These are phyloP conservation scores for Vitis labrusca DNA, from an alignment of 164 flowering plant species.

Conservation along the genomic window DNA sequence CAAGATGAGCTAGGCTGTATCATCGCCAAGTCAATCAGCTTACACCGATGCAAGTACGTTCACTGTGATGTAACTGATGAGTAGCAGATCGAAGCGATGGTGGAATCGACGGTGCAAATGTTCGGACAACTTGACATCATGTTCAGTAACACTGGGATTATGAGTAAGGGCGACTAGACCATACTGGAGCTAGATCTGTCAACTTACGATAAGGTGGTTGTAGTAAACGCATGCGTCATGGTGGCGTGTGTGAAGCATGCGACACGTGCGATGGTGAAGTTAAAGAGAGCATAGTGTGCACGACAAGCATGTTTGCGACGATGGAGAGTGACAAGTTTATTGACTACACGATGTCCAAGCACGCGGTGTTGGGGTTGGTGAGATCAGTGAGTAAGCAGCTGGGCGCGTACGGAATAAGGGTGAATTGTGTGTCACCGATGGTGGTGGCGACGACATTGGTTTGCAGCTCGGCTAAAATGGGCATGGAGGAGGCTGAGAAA, in stretches of 20 bases:
- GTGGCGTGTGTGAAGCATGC: conserved; percentile 54
- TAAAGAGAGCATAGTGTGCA: conserved; percentile 47
- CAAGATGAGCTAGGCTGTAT: conserved; percentile 36
- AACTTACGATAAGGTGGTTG: conserved; percentile 19
- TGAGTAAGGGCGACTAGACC: conserved; percentile 10
- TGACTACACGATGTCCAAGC: conserved; percentile 52
- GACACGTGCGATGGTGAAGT: conserved; percentile 47
- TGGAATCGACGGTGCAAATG: conserved; percentile 21
- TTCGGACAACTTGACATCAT: conserved; percentile 40
- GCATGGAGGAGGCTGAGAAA: conserved; percentile 25
- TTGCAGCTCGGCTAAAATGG: not conserved
- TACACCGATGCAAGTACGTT: conserved; percentile 17
- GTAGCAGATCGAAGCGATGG: conserved; percentile 28
- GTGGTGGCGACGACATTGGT: conserved; percentile 37
- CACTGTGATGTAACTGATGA: conserved; percentile 47
- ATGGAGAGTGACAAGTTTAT: not conserved
- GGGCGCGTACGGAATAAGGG: conserved; percentile 46
- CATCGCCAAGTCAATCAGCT: conserved; percentile 34
- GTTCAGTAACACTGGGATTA: conserved; percentile 47
- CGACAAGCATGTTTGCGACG: conserved; percentile 39
- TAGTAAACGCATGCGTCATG: conserved; percentile 41
- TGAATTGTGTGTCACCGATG: conserved; percentile 51
- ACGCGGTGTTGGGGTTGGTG: conserved; percentile 54
- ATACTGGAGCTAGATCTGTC: conserved; percentile 36
- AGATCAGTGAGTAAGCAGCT: conserved; percentile 35